Percentiles rank a stretch among this genome's conserved stretches.
Evolutionary conservation across 768 basidiomycete genomes (phyloP).

Genomic region (Hericium alpestre): DNA sequence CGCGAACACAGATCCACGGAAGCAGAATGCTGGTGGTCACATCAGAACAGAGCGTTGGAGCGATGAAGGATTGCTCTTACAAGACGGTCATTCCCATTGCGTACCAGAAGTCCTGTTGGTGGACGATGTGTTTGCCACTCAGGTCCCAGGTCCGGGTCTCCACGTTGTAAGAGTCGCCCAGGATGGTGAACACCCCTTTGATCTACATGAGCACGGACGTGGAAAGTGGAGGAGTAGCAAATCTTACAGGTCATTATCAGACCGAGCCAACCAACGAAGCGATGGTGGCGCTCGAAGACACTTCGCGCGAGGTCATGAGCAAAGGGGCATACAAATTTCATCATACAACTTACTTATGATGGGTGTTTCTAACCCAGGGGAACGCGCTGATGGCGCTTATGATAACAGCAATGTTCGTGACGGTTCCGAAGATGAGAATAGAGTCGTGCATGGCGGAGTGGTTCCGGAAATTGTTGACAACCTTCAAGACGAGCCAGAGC

Average conservation of each 20-base stretch:
- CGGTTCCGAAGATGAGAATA: constrained; percentile 28
- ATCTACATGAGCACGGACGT: not conserved
- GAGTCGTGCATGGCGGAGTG: constrained; percentile 24
- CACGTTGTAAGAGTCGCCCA: constrained; percentile 28
- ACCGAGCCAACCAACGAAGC: constrained; percentile 32
- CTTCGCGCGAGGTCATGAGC: constrained; percentile 16
- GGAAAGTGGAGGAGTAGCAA: not conserved
- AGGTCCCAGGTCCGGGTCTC: constrained; percentile 25
- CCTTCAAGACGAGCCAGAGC: constrained; percentile 27
- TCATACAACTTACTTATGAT: constrained; percentile 27
- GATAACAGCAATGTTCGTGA: constrained; percentile 28
- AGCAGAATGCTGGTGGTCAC: constrained; percentile 21
- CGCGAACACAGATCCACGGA: constrained; percentile 30
- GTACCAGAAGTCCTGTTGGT: constrained; percentile 35
- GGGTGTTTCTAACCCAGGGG: constrained; percentile 33
- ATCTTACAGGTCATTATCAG: constrained; percentile 16
- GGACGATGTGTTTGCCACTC: constrained; percentile 22
- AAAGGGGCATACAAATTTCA: not conserved
- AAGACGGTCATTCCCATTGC: constrained; percentile 30
- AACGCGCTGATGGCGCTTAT: constrained; percentile 28
- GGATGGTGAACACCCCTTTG: constrained; percentile 31
- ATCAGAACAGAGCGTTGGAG: not conserved
- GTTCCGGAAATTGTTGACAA: constrained; percentile 26
- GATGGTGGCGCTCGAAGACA: constrained; percentile 33
- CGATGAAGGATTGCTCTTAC: constrained; percentile 16